phyloP scores from a whole-genome alignment of 805 yeast genomes.

The Lipomyces kockii region DNA sequence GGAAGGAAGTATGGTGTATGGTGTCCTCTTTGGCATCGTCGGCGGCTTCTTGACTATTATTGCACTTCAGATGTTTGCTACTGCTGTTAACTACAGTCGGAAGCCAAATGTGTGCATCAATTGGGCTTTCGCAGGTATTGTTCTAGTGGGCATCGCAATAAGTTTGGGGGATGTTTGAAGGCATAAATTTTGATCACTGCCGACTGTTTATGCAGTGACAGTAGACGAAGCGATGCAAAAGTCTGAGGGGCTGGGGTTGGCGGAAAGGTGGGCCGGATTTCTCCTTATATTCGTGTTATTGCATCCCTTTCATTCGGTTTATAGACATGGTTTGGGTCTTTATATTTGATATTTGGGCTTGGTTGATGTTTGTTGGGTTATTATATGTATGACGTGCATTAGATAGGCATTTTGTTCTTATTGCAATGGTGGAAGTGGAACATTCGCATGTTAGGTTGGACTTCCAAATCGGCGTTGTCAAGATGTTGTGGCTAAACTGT shows the following conservation, averaged over 20 bases:
- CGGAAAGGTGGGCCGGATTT: too few species aligned
- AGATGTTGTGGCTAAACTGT: too few species aligned
- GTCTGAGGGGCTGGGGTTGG: background rate
- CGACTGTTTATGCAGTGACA: background rate
- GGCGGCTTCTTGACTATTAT: conserved; percentile 76
- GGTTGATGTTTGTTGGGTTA: background rate
- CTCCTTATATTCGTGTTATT: background rate
- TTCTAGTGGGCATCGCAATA: conserved; percentile 30
- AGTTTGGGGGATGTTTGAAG: conserved; percentile 28
- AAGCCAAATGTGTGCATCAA: conserved; percentile 31
- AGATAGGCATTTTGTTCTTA: too few species aligned
- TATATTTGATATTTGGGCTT: background rate
- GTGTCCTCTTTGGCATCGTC: conserved; percentile 64
- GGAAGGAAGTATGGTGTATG: conserved; percentile 51
- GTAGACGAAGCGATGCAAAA: background rate
- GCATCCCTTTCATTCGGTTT: background rate
- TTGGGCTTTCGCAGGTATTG: conserved; percentile 33
- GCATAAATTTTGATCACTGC: background rate
- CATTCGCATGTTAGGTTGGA: too few species aligned
- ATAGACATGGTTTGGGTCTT: background rate
- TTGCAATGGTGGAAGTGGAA: too few species aligned
- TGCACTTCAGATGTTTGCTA: conserved; percentile 57
- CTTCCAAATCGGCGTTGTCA: too few species aligned
- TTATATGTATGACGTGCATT: too few species aligned
- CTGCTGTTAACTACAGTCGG: conserved; percentile 27